Evolutionary conservation across 2,329 filamentous ascomycete genomes (phyloP).

Genomic region (Colletotrichum sp.): DNA sequence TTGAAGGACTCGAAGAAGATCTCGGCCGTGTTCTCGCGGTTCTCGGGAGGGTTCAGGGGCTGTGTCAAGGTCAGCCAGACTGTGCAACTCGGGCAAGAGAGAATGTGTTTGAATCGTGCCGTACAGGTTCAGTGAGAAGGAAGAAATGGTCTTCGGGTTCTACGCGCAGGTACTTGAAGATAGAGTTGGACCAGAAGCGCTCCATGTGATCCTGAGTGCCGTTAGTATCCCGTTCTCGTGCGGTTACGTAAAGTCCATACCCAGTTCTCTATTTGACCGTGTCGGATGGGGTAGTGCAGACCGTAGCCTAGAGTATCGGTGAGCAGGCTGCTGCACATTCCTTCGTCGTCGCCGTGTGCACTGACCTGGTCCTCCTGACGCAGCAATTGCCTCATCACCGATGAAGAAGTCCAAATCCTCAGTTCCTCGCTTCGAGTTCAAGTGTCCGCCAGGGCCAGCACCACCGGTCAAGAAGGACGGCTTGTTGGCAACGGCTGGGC

Average conservation of each 20-base stretch:
- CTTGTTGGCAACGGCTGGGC: conserved; percentile 91
- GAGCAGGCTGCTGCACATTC: conserved; percentile 19
- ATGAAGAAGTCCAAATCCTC: conserved; percentile 99
- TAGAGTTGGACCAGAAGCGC: conserved; percentile 99
- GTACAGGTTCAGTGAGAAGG: conserved; percentile 92
- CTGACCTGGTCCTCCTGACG: conserved; percentile 80
- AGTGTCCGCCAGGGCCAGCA: conserved; percentile 79
- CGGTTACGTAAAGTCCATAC: conserved; percentile 50
- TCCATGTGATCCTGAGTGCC: conserved; percentile 89
- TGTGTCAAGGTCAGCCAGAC: conserved; percentile 40
- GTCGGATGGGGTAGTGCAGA: conserved; percentile 95
- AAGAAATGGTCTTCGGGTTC: conserved; percentile 99
- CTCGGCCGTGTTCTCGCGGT: conserved; percentile 98
- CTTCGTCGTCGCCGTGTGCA: conserved; percentile 8
- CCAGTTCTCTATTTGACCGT: conserved; percentile 99
- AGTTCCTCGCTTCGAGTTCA: conserved; percentile 91
- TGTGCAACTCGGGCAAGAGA: background rate
- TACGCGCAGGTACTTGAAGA: conserved; percentile 98
- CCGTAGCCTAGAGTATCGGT: conserved; percentile 73
- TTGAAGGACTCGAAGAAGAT: conserved; percentile 99
- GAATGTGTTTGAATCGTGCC: conserved; percentile 30
- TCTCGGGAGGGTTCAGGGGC: conserved; percentile 97
- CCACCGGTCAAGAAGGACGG: conserved; percentile 94
- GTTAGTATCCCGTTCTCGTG: conserved; percentile 28
- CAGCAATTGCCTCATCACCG: conserved; percentile 91